A percentile compares a stretch with the other conserved stretches of the same genome.
phyloP scores from a whole-genome alignment of 2,329 filamentous ascomycete species.

The Ophiostoma tasmaniense region DNA sequence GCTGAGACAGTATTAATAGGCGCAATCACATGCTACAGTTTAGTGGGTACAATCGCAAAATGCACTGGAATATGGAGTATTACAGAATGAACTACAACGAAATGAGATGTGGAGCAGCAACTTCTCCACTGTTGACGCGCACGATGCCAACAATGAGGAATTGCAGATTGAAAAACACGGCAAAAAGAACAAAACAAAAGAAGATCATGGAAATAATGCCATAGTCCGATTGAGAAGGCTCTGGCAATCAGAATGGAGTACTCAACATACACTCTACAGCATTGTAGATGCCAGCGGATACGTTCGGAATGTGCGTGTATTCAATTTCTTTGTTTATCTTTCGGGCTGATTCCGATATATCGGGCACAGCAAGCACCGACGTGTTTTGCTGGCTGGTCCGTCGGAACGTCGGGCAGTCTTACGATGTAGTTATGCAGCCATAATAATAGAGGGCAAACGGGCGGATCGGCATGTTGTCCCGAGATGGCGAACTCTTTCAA shows the following conservation, averaged over 20 bases:
- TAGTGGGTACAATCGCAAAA: background rate
- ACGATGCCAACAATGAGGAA: background rate
- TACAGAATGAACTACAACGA: background rate
- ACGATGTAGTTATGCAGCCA: too few relatives aligned
- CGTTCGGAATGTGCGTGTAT: background rate
- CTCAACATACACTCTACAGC: background rate
- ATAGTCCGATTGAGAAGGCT: background rate
- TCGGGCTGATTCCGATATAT: background rate
- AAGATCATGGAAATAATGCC: background rate
- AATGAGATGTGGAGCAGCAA: background rate
- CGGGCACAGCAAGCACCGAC: too few relatives aligned
- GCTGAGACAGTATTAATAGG: background rate
- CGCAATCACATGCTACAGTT: background rate
- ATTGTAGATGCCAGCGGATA: background rate
- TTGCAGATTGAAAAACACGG: background rate
- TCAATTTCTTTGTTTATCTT: background rate
- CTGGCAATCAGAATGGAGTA: background rate
- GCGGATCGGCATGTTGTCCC: background rate
- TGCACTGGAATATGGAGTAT: background rate
- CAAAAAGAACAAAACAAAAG: background rate
- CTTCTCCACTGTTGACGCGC: background rate
- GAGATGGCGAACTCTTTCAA: background rate
- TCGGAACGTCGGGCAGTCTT: too few relatives aligned
- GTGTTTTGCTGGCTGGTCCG: too few relatives aligned
- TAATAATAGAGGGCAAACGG: background rate